Conservation (phyloP, 495 filamentous ascomycete species). For the Aspergillus kassunensis region DNA sequence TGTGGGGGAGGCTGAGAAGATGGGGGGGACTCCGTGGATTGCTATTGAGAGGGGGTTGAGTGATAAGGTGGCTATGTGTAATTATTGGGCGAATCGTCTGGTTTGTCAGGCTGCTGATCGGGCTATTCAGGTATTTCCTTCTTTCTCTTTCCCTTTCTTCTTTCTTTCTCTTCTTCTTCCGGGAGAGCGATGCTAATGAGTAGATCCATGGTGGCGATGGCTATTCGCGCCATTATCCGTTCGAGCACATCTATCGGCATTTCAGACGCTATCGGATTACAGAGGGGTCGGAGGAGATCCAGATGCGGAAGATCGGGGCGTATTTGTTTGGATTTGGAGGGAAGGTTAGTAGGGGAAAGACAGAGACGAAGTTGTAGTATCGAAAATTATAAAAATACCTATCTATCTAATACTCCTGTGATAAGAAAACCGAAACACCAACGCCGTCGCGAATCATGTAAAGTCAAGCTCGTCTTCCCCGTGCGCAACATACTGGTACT, state of each 20-base stretch:
- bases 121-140: slow-evolving; percentile 47
- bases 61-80: slow-evolving; percentile 59
- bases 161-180: neutral
- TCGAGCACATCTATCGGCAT: slow-evolving; percentile 52
- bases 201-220: slow-evolving; percentile 51
- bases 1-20: slow-evolving; percentile 24
- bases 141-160: neutral
- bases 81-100: slow-evolving; percentile 59
- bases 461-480: slow-evolving; percentile 11
- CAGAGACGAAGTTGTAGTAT: slow-evolving; percentile 6
- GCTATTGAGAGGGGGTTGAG: slow-evolving; percentile 52
- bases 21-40: slow-evolving; percentile 21
- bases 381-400: no score
- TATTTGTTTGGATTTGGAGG: slow-evolving; percentile 41
- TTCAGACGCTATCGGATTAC: slow-evolving; percentile 48
- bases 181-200: neutral
- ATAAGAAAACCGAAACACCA: no score
- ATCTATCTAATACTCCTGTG: neutral
- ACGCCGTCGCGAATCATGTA: no score
- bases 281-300: slow-evolving; percentile 48
- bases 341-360: slow-evolving; percentile 5
- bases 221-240: slow-evolving; percentile 44
- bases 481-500: slow-evolving; percentile 37
- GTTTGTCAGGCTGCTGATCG: slow-evolving; percentile 56
- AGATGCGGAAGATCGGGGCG: slow-evolving; percentile 45